A percentile compares a stretch with the other conserved stretches of the same genome.
Conservation (phyloP, 2,329 filamentous ascomycete genomes). For the Aspergillus transmontanensis region DNA sequence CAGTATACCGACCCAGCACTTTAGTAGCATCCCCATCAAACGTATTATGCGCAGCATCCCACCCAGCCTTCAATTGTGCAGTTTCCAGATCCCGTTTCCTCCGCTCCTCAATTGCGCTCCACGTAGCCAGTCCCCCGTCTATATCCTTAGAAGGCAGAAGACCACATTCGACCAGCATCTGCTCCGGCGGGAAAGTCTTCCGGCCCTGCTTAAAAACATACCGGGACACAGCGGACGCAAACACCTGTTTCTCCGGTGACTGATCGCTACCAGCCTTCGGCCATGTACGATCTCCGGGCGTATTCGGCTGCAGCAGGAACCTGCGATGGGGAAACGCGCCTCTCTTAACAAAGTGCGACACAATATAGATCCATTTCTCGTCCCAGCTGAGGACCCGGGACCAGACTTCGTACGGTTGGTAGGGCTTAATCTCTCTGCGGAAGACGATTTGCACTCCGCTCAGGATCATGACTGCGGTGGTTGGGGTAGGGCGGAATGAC, state of each 20-base stretch:
- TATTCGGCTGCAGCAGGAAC: not conserved
- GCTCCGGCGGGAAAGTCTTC: slow-evolving; percentile 72
- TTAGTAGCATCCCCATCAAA: slow-evolving; percentile 10
- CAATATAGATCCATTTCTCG: slow-evolving; percentile 73
- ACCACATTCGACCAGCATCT: slow-evolving; percentile 34
- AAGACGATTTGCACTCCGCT: slow-evolving; percentile 68
- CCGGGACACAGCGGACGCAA: slow-evolving; percentile 69
- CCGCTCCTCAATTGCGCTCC: slow-evolving; percentile 5
- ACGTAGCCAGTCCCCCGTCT: not conserved
- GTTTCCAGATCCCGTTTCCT: slow-evolving; percentile 7
- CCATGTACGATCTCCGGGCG: not conserved
- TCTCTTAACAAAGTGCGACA: slow-evolving; percentile 66
- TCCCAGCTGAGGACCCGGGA: slow-evolving; percentile 69
- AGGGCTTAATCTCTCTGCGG: slow-evolving; percentile 66
- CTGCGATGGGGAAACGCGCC: slow-evolving; percentile 25
- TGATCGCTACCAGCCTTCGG: slow-evolving; percentile 1
- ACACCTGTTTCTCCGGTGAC: slow-evolving; percentile 56
- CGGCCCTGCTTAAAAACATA: slow-evolving; percentile 76
- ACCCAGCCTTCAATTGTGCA: slow-evolving; percentile 7
- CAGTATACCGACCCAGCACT: slow-evolving; percentile 3
- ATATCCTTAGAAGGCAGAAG: slow-evolving; percentile 1
- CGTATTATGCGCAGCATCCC: slow-evolving; percentile 11
- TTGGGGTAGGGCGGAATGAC: slow-evolving; percentile 1
- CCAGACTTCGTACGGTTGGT: slow-evolving; percentile 70
- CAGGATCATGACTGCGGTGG: slow-evolving; percentile 5